These are phyloP conservation scores for Leishmania major DNA, from an alignment of 208 protist species.

Conservation along the genomic window DNA sequence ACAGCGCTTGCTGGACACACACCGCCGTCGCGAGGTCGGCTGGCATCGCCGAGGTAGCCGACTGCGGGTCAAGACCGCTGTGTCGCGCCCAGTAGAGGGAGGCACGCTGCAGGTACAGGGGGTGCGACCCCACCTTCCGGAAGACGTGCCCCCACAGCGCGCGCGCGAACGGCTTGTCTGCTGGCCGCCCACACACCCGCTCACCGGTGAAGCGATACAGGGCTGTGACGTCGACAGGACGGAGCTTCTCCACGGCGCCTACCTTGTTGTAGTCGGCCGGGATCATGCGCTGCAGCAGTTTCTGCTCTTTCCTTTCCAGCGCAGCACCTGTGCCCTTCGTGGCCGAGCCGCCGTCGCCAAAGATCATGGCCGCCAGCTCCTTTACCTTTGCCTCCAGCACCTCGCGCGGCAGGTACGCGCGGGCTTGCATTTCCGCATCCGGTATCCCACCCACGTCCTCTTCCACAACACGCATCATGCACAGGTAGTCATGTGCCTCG, in stretches of 20 bases:
- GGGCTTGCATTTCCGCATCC: conserved; percentile 82
- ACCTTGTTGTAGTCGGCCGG: conserved; percentile 75
- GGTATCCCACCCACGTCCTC: conserved; percentile 59
- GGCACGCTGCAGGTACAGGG: conserved; percentile 64
- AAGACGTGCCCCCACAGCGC: conserved; percentile 80
- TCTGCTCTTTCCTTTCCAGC: conserved; percentile 83
- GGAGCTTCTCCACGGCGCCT: conserved; percentile 78
- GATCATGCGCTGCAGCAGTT: conserved; percentile 73
- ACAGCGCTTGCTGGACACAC: conserved; percentile 75
- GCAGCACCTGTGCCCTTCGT: conserved; percentile 10
- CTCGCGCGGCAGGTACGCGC: conserved; percentile 67
- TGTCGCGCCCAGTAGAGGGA: conserved; percentile 89
- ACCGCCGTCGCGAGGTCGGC: conserved; percentile 65
- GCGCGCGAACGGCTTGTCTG: conserved; percentile 63
- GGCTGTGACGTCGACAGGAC: conserved; percentile 77
- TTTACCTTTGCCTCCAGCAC: conserved; percentile 58
- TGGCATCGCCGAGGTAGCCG: conserved; percentile 61
- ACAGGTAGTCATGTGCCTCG: conserved; percentile 79
- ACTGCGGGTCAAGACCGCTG: conserved; percentile 54
- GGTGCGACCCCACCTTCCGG: conserved; percentile 80
- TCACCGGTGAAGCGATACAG: conserved; percentile 84
- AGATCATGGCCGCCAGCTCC: conserved; percentile 52
- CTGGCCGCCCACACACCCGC: conserved; percentile 42
- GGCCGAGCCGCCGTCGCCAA: conserved; percentile 12
- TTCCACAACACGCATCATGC: conserved; percentile 90